Evolutionary conservation across 2,329 filamentous ascomycete species (phyloP).

Genomic region (Setomelanomma holmii): DNA sequence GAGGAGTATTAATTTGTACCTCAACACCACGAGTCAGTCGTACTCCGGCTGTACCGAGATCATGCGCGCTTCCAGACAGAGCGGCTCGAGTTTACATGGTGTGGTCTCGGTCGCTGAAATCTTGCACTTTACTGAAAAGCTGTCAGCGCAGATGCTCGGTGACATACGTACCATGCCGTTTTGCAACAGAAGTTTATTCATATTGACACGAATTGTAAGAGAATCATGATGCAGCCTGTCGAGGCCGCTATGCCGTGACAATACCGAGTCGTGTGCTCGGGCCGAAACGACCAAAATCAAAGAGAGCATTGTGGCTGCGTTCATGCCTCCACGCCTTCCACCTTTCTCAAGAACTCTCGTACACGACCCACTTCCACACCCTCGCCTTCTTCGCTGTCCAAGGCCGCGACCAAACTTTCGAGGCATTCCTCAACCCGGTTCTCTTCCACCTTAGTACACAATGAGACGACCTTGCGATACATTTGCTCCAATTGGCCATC

Average conservation of each 20-base stretch:
- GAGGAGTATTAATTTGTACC: too few relatives aligned
- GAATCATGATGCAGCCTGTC: not conserved
- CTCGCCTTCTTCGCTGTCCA: slow-evolving; percentile 82
- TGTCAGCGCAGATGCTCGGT: too few relatives aligned
- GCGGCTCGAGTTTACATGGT: too few relatives aligned
- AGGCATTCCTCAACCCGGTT: slow-evolving; percentile 80
- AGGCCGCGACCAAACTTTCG: slow-evolving; percentile 80
- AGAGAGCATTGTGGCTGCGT: not conserved
- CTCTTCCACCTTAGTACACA: slow-evolving; percentile 84
- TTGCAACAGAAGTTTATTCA: not conserved
- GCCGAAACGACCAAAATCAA: not conserved
- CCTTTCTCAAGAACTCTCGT: slow-evolving; percentile 78
- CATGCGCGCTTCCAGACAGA: too few relatives aligned
- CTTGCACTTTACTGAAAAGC: too few relatives aligned
- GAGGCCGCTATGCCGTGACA: not conserved
- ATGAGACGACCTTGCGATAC: slow-evolving; percentile 84
- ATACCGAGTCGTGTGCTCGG: too few relatives aligned
- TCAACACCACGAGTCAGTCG: too few relatives aligned
- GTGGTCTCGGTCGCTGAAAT: too few relatives aligned
- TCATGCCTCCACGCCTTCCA: slow-evolving; percentile 65
- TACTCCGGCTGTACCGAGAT: too few relatives aligned
- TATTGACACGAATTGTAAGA: not conserved
- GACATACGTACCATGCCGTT: too few relatives aligned
- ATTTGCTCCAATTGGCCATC: slow-evolving; percentile 86
- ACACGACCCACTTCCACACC: slow-evolving; percentile 76